These are phyloP conservation scores for Pichia sp. DNA, from an alignment of 1,139 yeast species.

Conservation along the genomic window DNA sequence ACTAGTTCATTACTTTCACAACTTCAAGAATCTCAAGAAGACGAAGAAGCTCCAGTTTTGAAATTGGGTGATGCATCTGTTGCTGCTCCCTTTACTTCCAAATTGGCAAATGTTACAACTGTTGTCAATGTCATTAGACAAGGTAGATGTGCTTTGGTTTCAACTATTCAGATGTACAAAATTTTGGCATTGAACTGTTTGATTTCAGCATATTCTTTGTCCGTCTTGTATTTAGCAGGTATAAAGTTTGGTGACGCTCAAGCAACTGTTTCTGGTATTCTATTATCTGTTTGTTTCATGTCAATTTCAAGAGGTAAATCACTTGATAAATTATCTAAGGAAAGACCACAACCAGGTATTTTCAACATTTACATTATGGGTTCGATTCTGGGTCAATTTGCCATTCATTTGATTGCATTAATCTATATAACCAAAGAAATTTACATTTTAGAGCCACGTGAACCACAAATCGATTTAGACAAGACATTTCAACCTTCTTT, in stretches of 20 bases:
- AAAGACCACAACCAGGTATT: constrained; percentile 97
- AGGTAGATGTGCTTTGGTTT: constrained; percentile 97
- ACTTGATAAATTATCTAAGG: constrained; percentile 77
- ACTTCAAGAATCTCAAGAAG: constrained; percentile 50
- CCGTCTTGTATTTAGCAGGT: constrained; percentile 93
- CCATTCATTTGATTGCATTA: constrained; percentile 78
- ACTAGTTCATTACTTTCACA: constrained; percentile 66
- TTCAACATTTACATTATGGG: constrained; percentile 96
- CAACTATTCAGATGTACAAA: constrained; percentile 98
- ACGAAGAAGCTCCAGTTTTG: constrained; percentile 84
- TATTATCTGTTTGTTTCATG: constrained; percentile 89
- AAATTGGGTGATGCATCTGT: constrained; percentile 98
- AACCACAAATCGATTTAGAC: constrained; percentile 80
- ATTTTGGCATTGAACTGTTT: constrained; percentile 93
- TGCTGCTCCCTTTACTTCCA: constrained; percentile 98
- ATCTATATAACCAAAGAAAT: constrained; percentile 78
- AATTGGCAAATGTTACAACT: constrained; percentile 84
- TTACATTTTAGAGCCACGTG: constrained; percentile 85
- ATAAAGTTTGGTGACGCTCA: constrained; percentile 98
- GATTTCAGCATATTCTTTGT: constrained; percentile 91
- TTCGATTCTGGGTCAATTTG: constrained; percentile 92
- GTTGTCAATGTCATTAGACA: constrained; percentile 93
- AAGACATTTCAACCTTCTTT: constrained; percentile 83
- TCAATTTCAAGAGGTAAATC: constrained; percentile 94
- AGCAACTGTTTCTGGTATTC: constrained; percentile 86